Conservation (phyloP, 805 yeast species). For the Metschnikowia lunata region DNA sequence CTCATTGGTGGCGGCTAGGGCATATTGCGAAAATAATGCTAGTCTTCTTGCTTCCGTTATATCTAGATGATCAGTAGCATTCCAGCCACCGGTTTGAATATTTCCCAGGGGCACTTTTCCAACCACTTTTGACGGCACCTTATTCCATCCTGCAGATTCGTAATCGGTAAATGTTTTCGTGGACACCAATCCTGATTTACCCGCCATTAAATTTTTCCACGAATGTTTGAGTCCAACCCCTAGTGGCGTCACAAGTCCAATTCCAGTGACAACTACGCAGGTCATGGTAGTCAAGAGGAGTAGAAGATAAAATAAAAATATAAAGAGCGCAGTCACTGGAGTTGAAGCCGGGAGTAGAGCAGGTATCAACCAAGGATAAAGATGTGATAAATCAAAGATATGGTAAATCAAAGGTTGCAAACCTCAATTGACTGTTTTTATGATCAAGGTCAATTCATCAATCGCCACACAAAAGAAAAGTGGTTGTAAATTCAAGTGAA, state of each 20-base stretch:
- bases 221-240: slow-evolving; percentile 60
- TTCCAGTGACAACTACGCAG: slow-evolving; percentile 88
- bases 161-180: slow-evolving; percentile 40
- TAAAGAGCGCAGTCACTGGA: no score
- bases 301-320: no score
- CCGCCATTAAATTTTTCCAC: slow-evolving; percentile 52
- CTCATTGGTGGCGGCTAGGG: slow-evolving; percentile 68
- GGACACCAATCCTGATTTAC: slow-evolving; percentile 57
- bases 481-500: no score
- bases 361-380: no score
- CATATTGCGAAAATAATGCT: slow-evolving; percentile 74
- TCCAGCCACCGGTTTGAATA: slow-evolving; percentile 46
- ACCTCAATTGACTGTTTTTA: no score
- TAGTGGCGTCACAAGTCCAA: slow-evolving; percentile 82
- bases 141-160: slow-evolving; percentile 43
- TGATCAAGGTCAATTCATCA: no score
- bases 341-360: no score
- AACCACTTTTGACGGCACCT: slow-evolving; percentile 67
- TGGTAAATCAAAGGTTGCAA: no score
- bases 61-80: slow-evolving; percentile 44
- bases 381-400: no score
- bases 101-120: slow-evolving; percentile 65
- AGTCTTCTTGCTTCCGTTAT: slow-evolving; percentile 52
- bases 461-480: no score
- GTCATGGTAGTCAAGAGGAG: slow-evolving; percentile 18